Base-by-base conservation (phyloP, 116 monocot species). In the Zostera marina region DNA sequence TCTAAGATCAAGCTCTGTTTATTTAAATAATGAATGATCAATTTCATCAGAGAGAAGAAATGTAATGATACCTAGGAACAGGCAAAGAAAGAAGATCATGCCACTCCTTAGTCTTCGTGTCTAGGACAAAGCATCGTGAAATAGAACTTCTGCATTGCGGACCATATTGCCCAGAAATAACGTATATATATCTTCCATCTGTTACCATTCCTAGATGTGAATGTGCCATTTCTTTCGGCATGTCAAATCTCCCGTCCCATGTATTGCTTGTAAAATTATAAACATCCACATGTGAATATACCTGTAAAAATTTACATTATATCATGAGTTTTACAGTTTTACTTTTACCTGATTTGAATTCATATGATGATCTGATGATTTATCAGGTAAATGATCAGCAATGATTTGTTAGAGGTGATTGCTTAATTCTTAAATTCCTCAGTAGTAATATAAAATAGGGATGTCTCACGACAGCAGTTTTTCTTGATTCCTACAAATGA, bases 161-260 rank as follows among this genome's bases (percentile, higher is more conserved):
- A 20, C 88, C 94, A 72, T 85, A 88, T 68, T 85, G 94, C 24
- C 94, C 94, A 49, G 79, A 77, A 40, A 94, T 73, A 42, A 88
- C 69, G 75, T 94, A 94, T 53, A 94, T 88, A 54, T 72, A 82
- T 65, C 85, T 68, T 22, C 94, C 89, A 79, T 94, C 88, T 25
- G 81, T 85, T 43, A 59, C 80, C 84, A 96, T 85, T 55, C 96
- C 96, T 68, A 96, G 58, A 73, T 96, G 96, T 70, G 96, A 89
- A 74, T 89, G 85, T 60, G 89, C 89, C 89, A 96, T 96, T 63
- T 89, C 96, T 69, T 89, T 89, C 13, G 96, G 96, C 86, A 86
- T 96, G 57, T 82, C 80, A 76, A 96, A 89, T 63, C 76, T 72
- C 70, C 71, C 82, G 44, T 80, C 80, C 96, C 90, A 89, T 25